Conservation (phyloP, 371 early-diverging fungal genomes). For the Nematocida sp. region DNA sequence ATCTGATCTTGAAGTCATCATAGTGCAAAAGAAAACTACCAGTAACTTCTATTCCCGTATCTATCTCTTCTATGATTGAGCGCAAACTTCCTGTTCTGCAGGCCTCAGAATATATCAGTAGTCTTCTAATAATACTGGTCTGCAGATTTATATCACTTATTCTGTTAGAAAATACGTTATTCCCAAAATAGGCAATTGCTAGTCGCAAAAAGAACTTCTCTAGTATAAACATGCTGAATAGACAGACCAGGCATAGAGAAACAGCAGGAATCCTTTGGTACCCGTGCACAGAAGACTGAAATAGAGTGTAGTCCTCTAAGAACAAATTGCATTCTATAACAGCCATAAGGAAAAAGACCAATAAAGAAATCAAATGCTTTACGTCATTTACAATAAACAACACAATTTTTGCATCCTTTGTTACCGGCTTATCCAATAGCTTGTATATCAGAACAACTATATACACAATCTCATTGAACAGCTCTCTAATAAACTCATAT, state of each 20-base stretch:
- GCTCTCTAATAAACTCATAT: conserved; percentile 17
- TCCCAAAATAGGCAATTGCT: conserved; percentile 56
- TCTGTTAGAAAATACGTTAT: conserved; percentile 50
- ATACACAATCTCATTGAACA: conserved; percentile 53
- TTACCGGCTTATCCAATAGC: conserved; percentile 22
- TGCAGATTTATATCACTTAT: conserved; percentile 64
- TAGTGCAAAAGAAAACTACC: conserved; percentile 58
- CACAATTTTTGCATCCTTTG: conserved; percentile 9
- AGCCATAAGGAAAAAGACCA: conserved; percentile 49
- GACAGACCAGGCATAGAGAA: conserved; percentile 49
- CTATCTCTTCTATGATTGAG: conserved; percentile 18
- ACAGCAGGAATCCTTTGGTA: conserved; percentile 38
- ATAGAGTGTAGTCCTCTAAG: conserved; percentile 45
- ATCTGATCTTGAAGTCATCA: conserved; percentile 53
- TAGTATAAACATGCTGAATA: conserved; percentile 53
- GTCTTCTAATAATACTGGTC: conserved; percentile 60
- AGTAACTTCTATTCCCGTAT: conserved; percentile 50
- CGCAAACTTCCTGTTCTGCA: not conserved
- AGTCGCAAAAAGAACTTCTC: conserved; percentile 60
- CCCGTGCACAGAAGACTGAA: not conserved
- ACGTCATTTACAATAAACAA: conserved; percentile 39
- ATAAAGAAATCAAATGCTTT: conserved; percentile 39
- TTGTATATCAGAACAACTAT: conserved; percentile 40
- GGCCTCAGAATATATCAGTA: conserved; percentile 52
- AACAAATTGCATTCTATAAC: conserved; percentile 41